Conservation (phyloP, 345 rosid genomes). For the Syzygium grande region DNA sequence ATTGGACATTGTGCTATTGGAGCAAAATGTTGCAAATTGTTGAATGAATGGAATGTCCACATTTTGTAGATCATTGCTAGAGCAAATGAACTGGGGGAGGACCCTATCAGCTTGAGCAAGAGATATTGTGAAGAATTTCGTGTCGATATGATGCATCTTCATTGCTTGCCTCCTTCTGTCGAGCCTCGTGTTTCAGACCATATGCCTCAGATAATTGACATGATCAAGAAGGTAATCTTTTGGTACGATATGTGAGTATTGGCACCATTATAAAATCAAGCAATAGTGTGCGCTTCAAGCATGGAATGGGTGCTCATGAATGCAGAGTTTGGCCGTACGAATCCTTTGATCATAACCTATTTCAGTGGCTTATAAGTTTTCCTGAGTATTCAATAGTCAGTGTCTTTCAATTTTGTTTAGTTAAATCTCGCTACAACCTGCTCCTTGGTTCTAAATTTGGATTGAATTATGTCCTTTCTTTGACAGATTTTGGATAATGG, state of each 20-base stretch:
- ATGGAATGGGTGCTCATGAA: not conserved
- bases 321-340: not conserved
- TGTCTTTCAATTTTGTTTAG: not conserved
- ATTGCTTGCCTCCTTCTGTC: constrained; percentile 71
- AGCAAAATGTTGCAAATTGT: constrained; percentile 16
- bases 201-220: constrained; percentile 75
- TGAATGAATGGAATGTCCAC: constrained; percentile 34
- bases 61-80: constrained; percentile 76
- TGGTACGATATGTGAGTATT: not conserved
- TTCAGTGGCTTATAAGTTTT: not conserved
- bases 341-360: not conserved
- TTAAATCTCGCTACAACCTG: not conserved
- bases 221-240: constrained; percentile 69
- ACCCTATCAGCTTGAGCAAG: constrained; percentile 80
- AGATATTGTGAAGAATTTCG: constrained; percentile 79
- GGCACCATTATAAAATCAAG: not conserved
- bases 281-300: not conserved
- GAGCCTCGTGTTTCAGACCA: constrained; percentile 94
- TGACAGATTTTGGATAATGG: constrained; percentile 84
- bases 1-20: not conserved
- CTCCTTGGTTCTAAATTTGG: not conserved
- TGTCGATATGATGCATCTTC: constrained; percentile 67
- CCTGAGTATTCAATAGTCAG: not conserved
- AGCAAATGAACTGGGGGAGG: constrained; percentile 85
- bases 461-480: not conserved